Evolutionary conservation across 2,329 filamentous ascomycete genomes (phyloP).

Genomic region (Neonectria ditissima): DNA sequence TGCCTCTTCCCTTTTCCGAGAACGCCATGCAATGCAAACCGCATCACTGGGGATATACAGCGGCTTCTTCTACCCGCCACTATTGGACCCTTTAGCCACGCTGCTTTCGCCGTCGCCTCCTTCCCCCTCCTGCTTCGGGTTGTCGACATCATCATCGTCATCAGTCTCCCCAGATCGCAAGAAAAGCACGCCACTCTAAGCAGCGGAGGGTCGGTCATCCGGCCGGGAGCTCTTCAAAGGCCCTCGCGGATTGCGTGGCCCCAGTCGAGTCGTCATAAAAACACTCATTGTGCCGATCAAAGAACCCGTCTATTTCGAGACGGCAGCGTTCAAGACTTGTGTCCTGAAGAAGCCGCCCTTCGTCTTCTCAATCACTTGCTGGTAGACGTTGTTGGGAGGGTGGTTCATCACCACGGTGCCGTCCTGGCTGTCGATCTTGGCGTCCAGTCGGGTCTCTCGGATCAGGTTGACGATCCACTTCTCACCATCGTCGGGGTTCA

Average conservation of each 20-base stretch:
- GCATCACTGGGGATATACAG: constrained; percentile 51
- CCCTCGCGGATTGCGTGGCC: constrained; percentile 33
- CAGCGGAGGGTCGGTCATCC: constrained; percentile 37
- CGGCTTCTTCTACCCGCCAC: constrained; percentile 34
- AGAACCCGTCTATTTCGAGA: constrained; percentile 60
- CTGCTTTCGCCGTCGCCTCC: constrained; percentile 34
- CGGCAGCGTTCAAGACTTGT: constrained; percentile 84
- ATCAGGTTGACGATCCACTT: constrained; percentile 99
- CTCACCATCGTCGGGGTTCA: constrained; percentile 95
- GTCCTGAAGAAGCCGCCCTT: constrained; percentile 99
- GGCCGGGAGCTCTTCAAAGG: constrained; percentile 27
- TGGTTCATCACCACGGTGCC: constrained; percentile 99
- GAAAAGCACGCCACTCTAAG: constrained; percentile 27
- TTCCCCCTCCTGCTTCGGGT: constrained; percentile 31
- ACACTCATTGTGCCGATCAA: constrained; percentile 32
- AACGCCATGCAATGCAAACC: constrained; percentile 56
- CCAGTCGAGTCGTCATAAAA: constrained; percentile 39
- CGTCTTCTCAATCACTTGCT: constrained; percentile 98
- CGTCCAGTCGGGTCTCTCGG: constrained; percentile 95
- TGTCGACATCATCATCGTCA: constrained; percentile 19
- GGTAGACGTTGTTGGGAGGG: constrained; percentile 97
- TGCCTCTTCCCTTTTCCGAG: constrained; percentile 48
- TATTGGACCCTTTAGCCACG: constrained; percentile 34
- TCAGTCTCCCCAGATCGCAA: constrained; percentile 21
- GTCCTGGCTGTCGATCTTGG: constrained; percentile 99